Conservation (phyloP, 1,139 yeast genomes). For the Hanseniaspora uvarum region DNA sequence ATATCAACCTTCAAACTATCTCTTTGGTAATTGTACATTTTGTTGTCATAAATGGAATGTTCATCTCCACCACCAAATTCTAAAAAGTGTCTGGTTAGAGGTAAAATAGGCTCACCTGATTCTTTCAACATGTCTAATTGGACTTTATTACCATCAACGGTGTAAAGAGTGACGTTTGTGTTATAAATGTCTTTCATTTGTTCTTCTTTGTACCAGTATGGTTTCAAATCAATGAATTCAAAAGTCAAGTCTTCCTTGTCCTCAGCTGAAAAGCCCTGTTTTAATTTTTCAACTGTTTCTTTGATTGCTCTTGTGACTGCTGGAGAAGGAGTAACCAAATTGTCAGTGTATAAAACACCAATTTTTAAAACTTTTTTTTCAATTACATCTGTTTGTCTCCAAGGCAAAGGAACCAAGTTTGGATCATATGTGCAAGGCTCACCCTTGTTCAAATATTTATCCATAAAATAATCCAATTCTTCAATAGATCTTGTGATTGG, state of each 20-base stretch:
- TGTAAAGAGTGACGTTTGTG: slow-evolving; percentile 23
- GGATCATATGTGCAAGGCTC: slow-evolving; percentile 52
- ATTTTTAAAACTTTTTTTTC: slow-evolving; percentile 32
- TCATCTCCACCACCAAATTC: slow-evolving; percentile 49
- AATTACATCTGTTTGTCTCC: slow-evolving; percentile 43
- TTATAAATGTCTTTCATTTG: slow-evolving; percentile 35
- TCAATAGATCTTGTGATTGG: slow-evolving; percentile 52
- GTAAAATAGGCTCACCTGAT: slow-evolving; percentile 57
- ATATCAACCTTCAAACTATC: slow-evolving; percentile 49
- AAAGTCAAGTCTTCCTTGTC: slow-evolving; percentile 36
- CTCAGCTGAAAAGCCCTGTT: slow-evolving; percentile 25
- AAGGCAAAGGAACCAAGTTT: slow-evolving; percentile 42
- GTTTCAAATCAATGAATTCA: slow-evolving; percentile 37
- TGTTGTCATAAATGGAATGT: slow-evolving; percentile 28
- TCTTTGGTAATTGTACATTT: slow-evolving; percentile 36
- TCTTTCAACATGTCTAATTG: slow-evolving; percentile 43
- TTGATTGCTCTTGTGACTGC: slow-evolving; percentile 45
- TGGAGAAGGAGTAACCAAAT: slow-evolving; percentile 45
- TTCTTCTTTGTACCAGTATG: slow-evolving; percentile 23
- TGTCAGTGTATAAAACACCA: slow-evolving; percentile 40
- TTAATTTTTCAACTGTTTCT: slow-evolving; percentile 34
- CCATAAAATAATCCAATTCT: slow-evolving; percentile 59
- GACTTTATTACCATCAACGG: slow-evolving; percentile 51
- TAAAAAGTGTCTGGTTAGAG: slow-evolving; percentile 51
- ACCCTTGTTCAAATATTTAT: slow-evolving; percentile 47